Conservation (phyloP, 257 asterid species). For the Solanum piurae region DNA sequence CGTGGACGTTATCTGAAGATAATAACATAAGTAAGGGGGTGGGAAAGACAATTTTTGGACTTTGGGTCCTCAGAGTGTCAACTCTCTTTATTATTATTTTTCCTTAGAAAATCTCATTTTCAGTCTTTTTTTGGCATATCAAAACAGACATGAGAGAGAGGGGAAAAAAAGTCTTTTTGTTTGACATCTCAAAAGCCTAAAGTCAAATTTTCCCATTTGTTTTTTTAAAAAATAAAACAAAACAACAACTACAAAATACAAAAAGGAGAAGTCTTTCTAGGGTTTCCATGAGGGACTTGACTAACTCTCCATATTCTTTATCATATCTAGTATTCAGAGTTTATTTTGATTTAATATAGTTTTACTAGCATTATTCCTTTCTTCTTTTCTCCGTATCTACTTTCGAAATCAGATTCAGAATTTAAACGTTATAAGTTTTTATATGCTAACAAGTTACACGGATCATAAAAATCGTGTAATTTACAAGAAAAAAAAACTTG, state of each 20-base stretch:
- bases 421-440: not conserved
- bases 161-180: slow-evolving; percentile 4
- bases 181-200: slow-evolving; percentile 11
- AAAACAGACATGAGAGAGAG: not conserved
- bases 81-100: not conserved
- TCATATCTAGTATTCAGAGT: not conserved
- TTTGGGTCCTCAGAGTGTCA: not conserved
- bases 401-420: not conserved
- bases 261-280: not conserved
- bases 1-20: not conserved
- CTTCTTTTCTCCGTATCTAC: not conserved
- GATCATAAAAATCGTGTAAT: not conserved
- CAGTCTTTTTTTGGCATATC: not conserved
- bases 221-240: not conserved
- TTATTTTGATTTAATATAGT: not conserved
- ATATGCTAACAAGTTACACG: not conserved
- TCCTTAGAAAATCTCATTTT: not conserved
- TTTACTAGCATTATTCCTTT: not conserved
- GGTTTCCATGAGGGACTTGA: not conserved
- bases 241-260: not conserved
- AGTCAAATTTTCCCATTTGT: slow-evolving; percentile 15
- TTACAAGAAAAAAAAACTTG: no score
- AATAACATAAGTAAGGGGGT: not conserved
- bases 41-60: not conserved
- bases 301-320: not conserved